Conservation (phyloP, 768 basidiomycete genomes). For the Calocera viscosa region DNA sequence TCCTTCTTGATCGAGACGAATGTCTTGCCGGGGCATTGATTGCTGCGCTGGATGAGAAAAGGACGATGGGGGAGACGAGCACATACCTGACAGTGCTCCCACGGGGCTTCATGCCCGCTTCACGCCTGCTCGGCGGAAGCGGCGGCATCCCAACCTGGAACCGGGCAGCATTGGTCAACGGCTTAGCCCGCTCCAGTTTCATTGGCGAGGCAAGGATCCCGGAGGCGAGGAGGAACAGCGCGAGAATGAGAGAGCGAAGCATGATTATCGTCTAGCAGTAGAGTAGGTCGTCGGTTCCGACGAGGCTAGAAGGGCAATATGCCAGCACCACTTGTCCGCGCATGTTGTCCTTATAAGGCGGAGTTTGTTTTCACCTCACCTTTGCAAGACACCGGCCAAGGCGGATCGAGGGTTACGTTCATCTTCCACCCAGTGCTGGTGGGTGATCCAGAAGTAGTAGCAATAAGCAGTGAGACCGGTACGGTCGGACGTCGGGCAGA, state of each 20-base stretch:
- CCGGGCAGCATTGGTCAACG: background rate
- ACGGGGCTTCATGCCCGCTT: background rate
- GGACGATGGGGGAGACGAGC: background rate
- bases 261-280: background rate
- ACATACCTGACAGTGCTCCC: background rate
- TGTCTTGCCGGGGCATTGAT: background rate
- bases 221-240: background rate
- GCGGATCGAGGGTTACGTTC: background rate
- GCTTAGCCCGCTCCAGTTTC: background rate
- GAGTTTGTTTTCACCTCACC: background rate
- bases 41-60: background rate
- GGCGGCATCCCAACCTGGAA: background rate
- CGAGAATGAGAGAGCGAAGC: background rate
- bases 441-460: background rate
- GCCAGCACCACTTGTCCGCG: background rate
- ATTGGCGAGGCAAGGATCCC: background rate
- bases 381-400: background rate
- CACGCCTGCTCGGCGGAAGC: background rate
- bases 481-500: background rate
- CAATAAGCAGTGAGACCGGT: conserved; percentile 4
- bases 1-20: background rate
- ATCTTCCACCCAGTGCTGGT: background rate
- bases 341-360: background rate
- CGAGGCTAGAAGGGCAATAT: background rate
- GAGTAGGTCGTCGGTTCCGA: background rate